Evolutionary conservation across 345 rosid genomes (phyloP).

Genomic region (Hibiscus syriacus): DNA sequence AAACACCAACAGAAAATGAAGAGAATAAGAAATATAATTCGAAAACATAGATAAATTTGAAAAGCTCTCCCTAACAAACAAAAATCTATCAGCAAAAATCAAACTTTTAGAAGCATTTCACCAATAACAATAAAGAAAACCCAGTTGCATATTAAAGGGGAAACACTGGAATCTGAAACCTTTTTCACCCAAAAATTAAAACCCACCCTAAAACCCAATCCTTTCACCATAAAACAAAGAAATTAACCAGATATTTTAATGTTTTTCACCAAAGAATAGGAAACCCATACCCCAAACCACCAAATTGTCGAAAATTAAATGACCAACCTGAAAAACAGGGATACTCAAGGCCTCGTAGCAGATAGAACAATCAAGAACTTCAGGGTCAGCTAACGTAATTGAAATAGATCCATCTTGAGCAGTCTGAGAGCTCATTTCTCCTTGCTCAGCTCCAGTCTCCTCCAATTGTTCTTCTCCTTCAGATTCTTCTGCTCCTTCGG

Average conservation of each 20-base stretch:
- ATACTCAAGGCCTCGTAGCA: conserved; percentile 40
- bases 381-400: conserved; percentile 40
- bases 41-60: too few relatives aligned
- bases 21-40: not conserved
- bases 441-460: conserved; percentile 7
- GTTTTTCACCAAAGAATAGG: not conserved
- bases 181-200: not conserved
- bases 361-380: conserved; percentile 46
- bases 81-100: not conserved
- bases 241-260: not conserved
- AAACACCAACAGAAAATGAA: not conserved
- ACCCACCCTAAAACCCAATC: not conserved
- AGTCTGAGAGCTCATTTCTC: not conserved
- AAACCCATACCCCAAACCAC: not conserved
- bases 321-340: conserved; percentile 50
- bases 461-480: conserved; percentile 7
- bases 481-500: not conserved
- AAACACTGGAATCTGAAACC: not conserved
- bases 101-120: not conserved
- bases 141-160: not conserved
- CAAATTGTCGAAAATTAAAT: not conserved
- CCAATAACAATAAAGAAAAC: not conserved
- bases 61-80: not conserved
- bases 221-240: not conserved
- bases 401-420: conserved; percentile 17